Evolutionary conservation across 768 basidiomycete genomes (phyloP), one percentile per base, ranked within the genome.

Genomic region (Xerocomellus dryophilus): DNA sequence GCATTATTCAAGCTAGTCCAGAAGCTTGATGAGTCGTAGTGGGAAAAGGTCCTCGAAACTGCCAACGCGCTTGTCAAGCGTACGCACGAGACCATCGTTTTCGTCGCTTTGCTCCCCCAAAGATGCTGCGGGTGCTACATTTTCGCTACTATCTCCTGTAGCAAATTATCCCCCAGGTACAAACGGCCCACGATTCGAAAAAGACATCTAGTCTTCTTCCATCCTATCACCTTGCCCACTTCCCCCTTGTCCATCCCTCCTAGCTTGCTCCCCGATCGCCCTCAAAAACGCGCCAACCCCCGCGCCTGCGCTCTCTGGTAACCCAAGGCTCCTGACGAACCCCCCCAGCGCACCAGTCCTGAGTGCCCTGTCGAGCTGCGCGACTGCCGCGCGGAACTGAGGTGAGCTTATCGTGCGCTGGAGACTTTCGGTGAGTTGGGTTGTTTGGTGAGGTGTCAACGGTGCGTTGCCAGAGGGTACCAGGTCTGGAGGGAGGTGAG

Each of bases 251-350:
- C 61, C 66, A 47, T 81, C 81, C 50, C 78, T 74, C 51, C 81
- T 74, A 12, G 85, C 88, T 66, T 94, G 85, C 57, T 88, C 89
- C 54, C 80, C 82, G 27, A 96, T 78, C 2, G 90, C 92, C 36
- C 84, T 78, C 69, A 97, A 74, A 70, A 96, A 96, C 6, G 90
- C 83, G 39, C 75, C 81, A 6, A 94, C 77, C 5, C 91, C 83
- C 5, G 78, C 78, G 0, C 92, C 93, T 8, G 93, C 93, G 61
- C 87, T 88, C 63, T 88, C 90, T 0, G 91, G 90, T 35, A 97
- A 73, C 3, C 93, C 93, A 7, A 97, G 75, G 23, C 84, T 80
- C 32, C 84, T 75, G 53, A 96, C 90, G 18, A 95, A 76, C 1
- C 79, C 82, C 7, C 84, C 85, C 3, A 94, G 73, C 47, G 92